Base-by-base conservation (phyloP, 2,329 filamentous ascomycete species). In the Fonsecaea monophora region DNA sequence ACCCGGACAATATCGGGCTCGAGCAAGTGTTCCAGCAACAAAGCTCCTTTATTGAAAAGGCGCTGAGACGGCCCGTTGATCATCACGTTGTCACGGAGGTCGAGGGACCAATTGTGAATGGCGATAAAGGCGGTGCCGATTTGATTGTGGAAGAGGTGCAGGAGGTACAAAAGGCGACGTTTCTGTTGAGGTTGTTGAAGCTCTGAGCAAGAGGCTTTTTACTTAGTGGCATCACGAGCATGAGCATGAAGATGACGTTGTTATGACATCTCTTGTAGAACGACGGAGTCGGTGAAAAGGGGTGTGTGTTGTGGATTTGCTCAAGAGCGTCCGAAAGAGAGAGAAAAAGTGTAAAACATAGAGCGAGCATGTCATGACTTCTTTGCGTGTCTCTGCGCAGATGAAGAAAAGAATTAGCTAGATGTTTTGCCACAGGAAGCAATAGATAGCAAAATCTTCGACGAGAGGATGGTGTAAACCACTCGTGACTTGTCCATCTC, bases 161-260 rank as follows among this genome's bases (percentile, higher is more conserved):
- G 75, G 91, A 95, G 78, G 86, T 96, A 67, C 90, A 94, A 75
- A 92, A 92, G 76, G 91, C 92, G 6, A 93, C 87, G 1, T 91
- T 94, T 80, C 80, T 92, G 81, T 79, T 96, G 76, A 87, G 91
- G 73, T 78, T 96, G 72, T 81, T 94, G 67, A 92, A 89, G 80
- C 77, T 96, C 74, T 94, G 83, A 71, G 30, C 18, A 40, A 12
- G 21, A 21, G 50, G 53, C 10, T 18, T 10, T 48, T 5, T 48
- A 18, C 13, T 30, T 13, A 48, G 38, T 8, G 38, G n/a, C 32
- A 45, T 45, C 15, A 45, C 40, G 40, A 45, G 40, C 30, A 54
- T 58, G 53, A 54, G 53, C 37, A 60, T 34, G 42, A 30, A 59
- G 45, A 50, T 25, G 45, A 50, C 45, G 15, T 50, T 30, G 18